A percentile compares a stretch with the other conserved stretches of the same genome.
These are phyloP conservation scores for Boletus sp. DNA, from an alignment of 768 basidiomycete genomes.

Conservation along the genomic window DNA sequence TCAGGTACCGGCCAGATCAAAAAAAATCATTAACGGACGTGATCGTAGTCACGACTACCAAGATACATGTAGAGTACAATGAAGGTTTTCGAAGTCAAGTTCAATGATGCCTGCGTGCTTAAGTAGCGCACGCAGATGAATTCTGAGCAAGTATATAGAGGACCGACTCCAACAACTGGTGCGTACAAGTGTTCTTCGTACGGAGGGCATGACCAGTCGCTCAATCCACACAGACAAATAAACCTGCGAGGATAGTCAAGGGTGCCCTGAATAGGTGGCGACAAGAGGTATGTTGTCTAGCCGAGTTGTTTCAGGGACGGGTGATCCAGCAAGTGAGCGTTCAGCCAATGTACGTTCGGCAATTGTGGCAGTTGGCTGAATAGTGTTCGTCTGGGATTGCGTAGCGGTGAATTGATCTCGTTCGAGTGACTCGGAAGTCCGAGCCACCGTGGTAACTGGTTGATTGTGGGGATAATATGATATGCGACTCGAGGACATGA, in stretches of 20 bases:
- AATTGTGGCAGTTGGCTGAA: conserved; percentile 43
- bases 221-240: not conserved
- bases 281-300: conserved; percentile 44
- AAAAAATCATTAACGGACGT: not conserved
- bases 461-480: conserved; percentile 90
- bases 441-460: conserved; percentile 40
- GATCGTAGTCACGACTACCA: conserved; percentile 1
- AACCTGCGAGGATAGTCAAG: not conserved
- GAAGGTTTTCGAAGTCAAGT: not conserved
- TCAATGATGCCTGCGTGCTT: not conserved
- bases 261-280: conserved; percentile 19
- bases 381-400: conserved; percentile 38
- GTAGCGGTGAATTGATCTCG: conserved; percentile 26
- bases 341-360: conserved; percentile 40
- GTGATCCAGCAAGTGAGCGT: conserved; percentile 41
- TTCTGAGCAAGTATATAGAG: conserved; percentile 8
- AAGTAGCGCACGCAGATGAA: not conserved
- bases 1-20: not conserved
- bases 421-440: conserved; percentile 26
- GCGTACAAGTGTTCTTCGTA: not conserved
- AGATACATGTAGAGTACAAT: conserved; percentile 15
- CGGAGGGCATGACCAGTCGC: not conserved
- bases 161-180: conserved; percentile 4
- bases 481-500: conserved; percentile 61
- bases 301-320: conserved; percentile 27